phyloP scores from a whole-genome alignment of 805 yeast genomes.

The Phaffomyces antillensis region DNA sequence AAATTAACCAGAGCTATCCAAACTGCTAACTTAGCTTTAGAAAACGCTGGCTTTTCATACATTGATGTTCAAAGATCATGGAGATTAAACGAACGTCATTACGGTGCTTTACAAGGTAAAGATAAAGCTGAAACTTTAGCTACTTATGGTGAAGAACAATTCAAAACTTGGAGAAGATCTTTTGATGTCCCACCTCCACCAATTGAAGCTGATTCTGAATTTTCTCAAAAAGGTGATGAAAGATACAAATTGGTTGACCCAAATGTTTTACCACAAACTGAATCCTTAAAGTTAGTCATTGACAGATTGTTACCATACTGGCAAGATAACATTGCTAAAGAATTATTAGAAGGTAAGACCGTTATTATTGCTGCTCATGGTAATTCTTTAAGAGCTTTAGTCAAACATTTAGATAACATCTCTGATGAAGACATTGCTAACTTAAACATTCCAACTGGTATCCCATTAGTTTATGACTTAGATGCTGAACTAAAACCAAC shows the following conservation, averaged over 20 bases:
- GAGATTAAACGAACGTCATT: slow-evolving; percentile 98
- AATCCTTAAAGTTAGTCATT: slow-evolving; percentile 88
- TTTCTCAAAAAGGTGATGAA: slow-evolving; percentile 77
- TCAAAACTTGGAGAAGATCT: slow-evolving; percentile 97
- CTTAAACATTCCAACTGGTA: slow-evolving; percentile 97
- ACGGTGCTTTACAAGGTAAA: slow-evolving; percentile 98
- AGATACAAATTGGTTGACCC: slow-evolving; percentile 85
- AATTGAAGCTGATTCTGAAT: slow-evolving; percentile 70
- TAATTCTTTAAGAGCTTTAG: slow-evolving; percentile 94
- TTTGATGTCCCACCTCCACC: slow-evolving; percentile 95
- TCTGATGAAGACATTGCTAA: slow-evolving; percentile 89
- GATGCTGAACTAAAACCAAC: slow-evolving; percentile 81
- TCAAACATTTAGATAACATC: slow-evolving; percentile 90
- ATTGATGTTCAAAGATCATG: slow-evolving; percentile 91
- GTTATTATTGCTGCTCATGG: slow-evolving; percentile 96
- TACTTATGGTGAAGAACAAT: slow-evolving; percentile 83
- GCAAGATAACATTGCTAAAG: slow-evolving; percentile 86
- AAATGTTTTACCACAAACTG: slow-evolving; percentile 84
- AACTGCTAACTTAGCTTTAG: slow-evolving; percentile 93
- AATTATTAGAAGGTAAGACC: slow-evolving; percentile 79
- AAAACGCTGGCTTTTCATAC: slow-evolving; percentile 81
- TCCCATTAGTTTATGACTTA: slow-evolving; percentile 94
- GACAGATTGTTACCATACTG: slow-evolving; percentile 96
- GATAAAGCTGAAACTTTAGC: slow-evolving; percentile 92
- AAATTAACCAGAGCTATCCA: slow-evolving; percentile 90